These are phyloP conservation scores for Claviceps humidiphila DNA, from an alignment of 2,329 filamentous ascomycete species.

Conservation along the genomic window DNA sequence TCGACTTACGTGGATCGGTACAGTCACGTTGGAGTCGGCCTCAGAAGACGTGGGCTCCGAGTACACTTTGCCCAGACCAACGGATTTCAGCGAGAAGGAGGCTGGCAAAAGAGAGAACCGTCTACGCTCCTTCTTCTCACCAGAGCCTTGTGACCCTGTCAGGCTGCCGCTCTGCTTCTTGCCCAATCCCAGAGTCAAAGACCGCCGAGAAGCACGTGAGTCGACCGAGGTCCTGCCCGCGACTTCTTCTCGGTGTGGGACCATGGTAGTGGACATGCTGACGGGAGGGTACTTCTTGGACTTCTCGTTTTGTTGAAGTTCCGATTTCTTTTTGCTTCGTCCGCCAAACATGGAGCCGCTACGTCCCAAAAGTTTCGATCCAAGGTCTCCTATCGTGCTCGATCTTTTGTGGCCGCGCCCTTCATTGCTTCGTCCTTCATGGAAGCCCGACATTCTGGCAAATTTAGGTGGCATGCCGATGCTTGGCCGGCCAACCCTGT, in stretches of 20 bases:
- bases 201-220: conserved; percentile 51
- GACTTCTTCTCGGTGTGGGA: conserved; percentile 39
- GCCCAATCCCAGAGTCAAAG: conserved; percentile 54
- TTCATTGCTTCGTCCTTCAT: conserved; percentile 33
- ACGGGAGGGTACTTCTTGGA: conserved; percentile 72
- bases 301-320: conserved; percentile 39
- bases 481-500: conserved; percentile 50
- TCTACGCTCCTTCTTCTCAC: conserved; percentile 45
- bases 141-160: conserved; percentile 38
- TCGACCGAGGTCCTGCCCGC: conserved; percentile 51
- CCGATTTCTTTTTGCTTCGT: conserved; percentile 37
- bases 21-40: conserved; percentile 36
- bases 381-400: conserved; percentile 66
- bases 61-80: conserved; percentile 45
- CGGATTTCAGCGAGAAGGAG: conserved; percentile 50
- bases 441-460: conserved; percentile 43
- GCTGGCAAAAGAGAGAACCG: conserved; percentile 60
- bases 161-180: conserved; percentile 61
- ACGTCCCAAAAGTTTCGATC: conserved; percentile 73
- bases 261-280: conserved; percentile 67
- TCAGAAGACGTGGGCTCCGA: conserved; percentile 24
- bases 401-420: conserved; percentile 52
- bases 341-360: conserved; percentile 71
- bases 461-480: conserved; percentile 46
- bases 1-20: conserved; percentile 36